These are phyloP conservation scores for Rhodotorula sp. DNA, from an alignment of 1,284 basidiomycete genomes.

Conservation along the genomic window DNA sequence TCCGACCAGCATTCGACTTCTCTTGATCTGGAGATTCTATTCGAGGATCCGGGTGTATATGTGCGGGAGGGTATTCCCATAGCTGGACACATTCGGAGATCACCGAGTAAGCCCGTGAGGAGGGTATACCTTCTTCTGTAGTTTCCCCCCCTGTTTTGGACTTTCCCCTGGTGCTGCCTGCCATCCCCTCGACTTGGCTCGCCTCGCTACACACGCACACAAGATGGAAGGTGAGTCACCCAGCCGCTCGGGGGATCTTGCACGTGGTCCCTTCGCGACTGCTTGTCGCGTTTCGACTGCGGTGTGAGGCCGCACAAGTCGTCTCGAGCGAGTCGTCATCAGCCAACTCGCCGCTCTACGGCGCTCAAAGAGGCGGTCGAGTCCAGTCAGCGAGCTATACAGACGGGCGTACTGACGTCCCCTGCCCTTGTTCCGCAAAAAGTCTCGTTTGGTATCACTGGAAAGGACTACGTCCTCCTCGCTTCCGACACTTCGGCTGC, in stretches of 20 bases:
- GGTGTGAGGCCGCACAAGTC: neutral
- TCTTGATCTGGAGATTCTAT: too few relatives aligned
- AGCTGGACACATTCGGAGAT: too few relatives aligned
- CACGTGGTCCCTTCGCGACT: neutral
- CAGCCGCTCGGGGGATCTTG: neutral
- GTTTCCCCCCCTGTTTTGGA: too few relatives aligned
- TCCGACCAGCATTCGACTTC: too few relatives aligned
- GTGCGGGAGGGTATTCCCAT: too few relatives aligned
- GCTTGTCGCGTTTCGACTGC: neutral
- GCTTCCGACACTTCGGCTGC: slow-evolving; percentile 87
- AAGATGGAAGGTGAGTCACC: slow-evolving; percentile 2
- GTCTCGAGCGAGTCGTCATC: slow-evolving; percentile 1
- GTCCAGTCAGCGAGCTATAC: neutral
- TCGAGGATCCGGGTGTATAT: too few relatives aligned
- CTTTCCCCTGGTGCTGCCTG: too few relatives aligned
- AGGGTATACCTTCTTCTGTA: neutral
- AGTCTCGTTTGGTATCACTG: slow-evolving; percentile 56
- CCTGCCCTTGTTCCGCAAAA: neutral
- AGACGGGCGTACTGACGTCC: neutral
- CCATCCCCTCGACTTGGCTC: neutral
- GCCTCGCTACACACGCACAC: neutral
- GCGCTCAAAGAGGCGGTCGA: slow-evolving; percentile 22
- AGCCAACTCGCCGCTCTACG: neutral
- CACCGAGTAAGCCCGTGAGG: neutral
- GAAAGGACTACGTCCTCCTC: slow-evolving; percentile 86